Base-by-base conservation (phyloP, 495 filamentous ascomycete species). In the Usnea hakonensis region DNA sequence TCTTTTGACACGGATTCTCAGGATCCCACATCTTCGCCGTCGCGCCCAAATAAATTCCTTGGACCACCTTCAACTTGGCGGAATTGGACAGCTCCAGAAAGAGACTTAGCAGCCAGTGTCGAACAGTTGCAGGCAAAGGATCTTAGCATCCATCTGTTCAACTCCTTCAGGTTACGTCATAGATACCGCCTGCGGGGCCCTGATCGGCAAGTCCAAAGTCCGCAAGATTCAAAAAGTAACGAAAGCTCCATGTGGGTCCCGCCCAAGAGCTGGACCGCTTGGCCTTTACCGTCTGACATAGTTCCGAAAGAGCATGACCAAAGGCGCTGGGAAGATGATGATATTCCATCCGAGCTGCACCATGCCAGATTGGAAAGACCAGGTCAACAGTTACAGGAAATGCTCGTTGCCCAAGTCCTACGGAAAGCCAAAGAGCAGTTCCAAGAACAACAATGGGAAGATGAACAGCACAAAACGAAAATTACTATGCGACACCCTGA, bases 111-210 rank as follows among this genome's bases (percentile, higher is more conserved):
- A n/a, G 69, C 79, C 3, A 80, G 82, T 28, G 72, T 93, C 11
- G 76, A 86, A 40, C 75, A 82, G 13, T 68, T 80, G 35, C 72
- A 78, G 19, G 79, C 82, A 32, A 73, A 78, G 62, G 85, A 96
- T 64, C 75, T 95, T n/a, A 76, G 80, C 1, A 73, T 85, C 35
- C 90, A 95, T 77, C 72, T 96, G 28, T 94, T 88, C 71, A 90
- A 91, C 72, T 79, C 86, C 0, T 84, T 90, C 50, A 87, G 85
- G 67, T 73, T 72, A 17, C 71, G 79, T 35, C 70, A 60, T 65
- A 64, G 48, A 64, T 60, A 55, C 61, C 67, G 54, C 60, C 62
- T n/a, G 71, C 60, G 75, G 70, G 65, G 43, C 65, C 43, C 55
- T 67, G 26, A 71, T 62, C 63, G 68, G 23, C 36, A 23, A 36